Evolutionary conservation across 2,329 filamentous ascomycete species (phyloP), one percentile per base, ranked within the genome.

Genomic region (Paraphoma chrysanthemicola): DNA sequence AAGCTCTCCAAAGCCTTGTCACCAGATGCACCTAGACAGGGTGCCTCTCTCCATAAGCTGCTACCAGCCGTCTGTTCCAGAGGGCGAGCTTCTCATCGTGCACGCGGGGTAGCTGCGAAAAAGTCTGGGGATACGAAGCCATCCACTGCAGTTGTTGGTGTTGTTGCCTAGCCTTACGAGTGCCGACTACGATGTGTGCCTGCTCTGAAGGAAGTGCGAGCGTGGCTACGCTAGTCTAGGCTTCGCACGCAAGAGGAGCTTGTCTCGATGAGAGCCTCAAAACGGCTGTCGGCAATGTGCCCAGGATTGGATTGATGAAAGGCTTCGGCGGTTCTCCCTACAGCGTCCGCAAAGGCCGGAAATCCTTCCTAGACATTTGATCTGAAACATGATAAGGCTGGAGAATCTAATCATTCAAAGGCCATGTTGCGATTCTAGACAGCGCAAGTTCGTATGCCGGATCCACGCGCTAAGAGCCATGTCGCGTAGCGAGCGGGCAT

Each of bases 11-110:
- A 48, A 47, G 51, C 60, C 60, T 23, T 59, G 62, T 70, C 69
- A 71, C 59, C 64, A 69, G 66, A 59, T 62, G 60, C 59, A 52
- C 38, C 64, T 61, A 62, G 60, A 54, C 66, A 63, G 56, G 61
- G 50, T 46, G 48, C 44, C 50, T 55, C 57, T 39, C 48, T 49
- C 50, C 44, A 48, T 45, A 42, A 30, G 39, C 48, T 56, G 47
- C 57, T 63, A 48, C 57, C 60, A 59, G 54, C 60, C 57, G 53
- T 57, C 46, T 60, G 64, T 70, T 47, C 64, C 67, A 59, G 63
- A 48, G 53, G 51, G 51, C 39, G 49, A 48, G 44, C 48, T 53
- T 42, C 44, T 57, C 55, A 47, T 52, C 56, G 14, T 59, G 53
- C 50, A 48, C 54, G 63, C 62, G 63, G 63, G 63, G 62, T 66